These are phyloP conservation scores for Colletotrichum sp. DNA, from an alignment of 2,329 filamentous ascomycete genomes.

Conservation along the genomic window DNA sequence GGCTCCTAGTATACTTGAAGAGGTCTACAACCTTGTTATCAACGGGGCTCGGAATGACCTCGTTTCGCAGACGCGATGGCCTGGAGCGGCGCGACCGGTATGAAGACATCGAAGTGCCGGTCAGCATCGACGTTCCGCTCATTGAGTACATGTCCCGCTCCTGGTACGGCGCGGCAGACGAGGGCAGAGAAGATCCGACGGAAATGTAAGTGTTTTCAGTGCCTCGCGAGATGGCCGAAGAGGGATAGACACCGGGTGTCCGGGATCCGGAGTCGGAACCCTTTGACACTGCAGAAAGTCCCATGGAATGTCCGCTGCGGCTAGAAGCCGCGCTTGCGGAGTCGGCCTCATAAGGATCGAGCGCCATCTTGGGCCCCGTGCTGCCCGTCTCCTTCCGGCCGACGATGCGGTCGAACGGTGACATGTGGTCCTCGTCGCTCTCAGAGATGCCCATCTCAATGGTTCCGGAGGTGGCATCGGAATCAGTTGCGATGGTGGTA, in stretches of 20 bases:
- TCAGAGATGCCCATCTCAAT: conserved; percentile 69
- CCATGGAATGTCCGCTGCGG: conserved; percentile 45
- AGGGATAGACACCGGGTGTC: conserved; percentile 53
- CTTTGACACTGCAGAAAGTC: conserved; percentile 62
- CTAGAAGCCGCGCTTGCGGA: conserved; percentile 72
- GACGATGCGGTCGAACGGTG: conserved; percentile 77
- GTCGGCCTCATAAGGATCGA: conserved; percentile 59
- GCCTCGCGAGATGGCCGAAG: conserved; percentile 58
- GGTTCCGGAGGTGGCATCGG: conserved; percentile 59
- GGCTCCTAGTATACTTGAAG: conserved; percentile 83
- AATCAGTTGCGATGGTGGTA: conserved; percentile 55
- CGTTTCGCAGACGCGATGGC: conserved; percentile 78
- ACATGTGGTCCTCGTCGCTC: conserved; percentile 79
- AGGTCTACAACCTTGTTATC: conserved; percentile 77
- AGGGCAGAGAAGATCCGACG: conserved; percentile 62
- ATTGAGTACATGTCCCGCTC: conserved; percentile 63
- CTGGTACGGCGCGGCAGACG: conserved; percentile 33
- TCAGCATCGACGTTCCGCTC: conserved; percentile 50
- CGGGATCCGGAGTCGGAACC: conserved; percentile 59
- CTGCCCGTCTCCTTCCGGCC: conserved; percentile 66
- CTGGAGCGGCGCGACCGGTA: conserved; percentile 48
- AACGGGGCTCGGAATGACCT: conserved; percentile 79
- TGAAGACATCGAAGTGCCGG: conserved; percentile 48
- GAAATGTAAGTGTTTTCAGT: conserved; percentile 73
- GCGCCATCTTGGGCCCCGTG: conserved; percentile 54